A percentile compares a stretch with the other conserved stretches of the same genome.
Conservation (phyloP, 768 basidiomycete species). For the Rickenella mellea region DNA sequence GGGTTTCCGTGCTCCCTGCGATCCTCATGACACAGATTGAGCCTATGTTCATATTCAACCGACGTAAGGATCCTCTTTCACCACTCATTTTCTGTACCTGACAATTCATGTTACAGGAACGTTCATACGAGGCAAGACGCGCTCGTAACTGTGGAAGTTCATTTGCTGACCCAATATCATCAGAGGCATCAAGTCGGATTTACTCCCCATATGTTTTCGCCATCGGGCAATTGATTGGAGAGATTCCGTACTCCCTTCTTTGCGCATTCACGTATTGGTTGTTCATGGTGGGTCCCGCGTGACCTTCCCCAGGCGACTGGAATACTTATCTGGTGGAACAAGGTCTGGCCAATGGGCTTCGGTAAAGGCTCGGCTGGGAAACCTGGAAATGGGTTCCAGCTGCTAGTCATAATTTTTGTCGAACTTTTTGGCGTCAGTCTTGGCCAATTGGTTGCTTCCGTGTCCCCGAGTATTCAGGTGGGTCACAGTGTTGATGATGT, state of each 20-base stretch:
- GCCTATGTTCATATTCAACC: slow-evolving; percentile 72
- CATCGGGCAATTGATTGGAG: slow-evolving; percentile 70
- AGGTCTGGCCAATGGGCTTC: slow-evolving; percentile 57
- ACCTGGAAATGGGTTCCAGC: slow-evolving; percentile 62
- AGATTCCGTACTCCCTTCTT: slow-evolving; percentile 66
- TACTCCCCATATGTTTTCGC: slow-evolving; percentile 84
- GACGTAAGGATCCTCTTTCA: slow-evolving; percentile 26
- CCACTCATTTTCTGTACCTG: neutral
- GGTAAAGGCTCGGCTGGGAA: slow-evolving; percentile 52
- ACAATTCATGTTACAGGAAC: slow-evolving; percentile 16
- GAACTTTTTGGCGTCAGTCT: slow-evolving; percentile 66
- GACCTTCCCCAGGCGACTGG: neutral
- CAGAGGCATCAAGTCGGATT: slow-evolving; percentile 75
- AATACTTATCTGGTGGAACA: neutral
- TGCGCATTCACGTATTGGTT: slow-evolving; percentile 72
- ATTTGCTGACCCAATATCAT: neutral
- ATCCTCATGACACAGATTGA: slow-evolving; percentile 76
- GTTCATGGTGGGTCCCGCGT: slow-evolving; percentile 40
- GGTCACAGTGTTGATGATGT: slow-evolving; percentile 22
- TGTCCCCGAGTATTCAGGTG: slow-evolving; percentile 65
- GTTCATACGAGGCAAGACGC: slow-evolving; percentile 21
- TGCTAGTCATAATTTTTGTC: slow-evolving; percentile 62
- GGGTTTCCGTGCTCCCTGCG: slow-evolving; percentile 58
- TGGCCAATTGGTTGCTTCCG: slow-evolving; percentile 63
- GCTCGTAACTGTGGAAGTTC: neutral